phyloP scores from a whole-genome alignment of 192 early-diverging fungal genomes.

The Entomortierella lignicola region DNA sequence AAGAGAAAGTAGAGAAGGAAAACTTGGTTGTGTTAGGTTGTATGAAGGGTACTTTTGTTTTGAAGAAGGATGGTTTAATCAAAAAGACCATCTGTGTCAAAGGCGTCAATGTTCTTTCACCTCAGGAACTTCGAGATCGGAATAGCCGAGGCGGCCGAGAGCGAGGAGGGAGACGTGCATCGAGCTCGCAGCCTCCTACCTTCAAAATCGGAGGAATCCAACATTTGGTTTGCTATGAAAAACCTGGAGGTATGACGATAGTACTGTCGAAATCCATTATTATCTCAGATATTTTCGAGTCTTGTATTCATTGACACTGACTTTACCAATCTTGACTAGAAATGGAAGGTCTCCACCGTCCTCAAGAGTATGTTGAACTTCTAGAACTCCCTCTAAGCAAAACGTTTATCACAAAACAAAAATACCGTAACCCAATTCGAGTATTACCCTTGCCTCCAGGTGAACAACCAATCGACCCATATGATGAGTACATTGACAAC shows the following conservation, averaged over 20 bases:
- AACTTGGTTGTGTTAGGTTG: constrained; percentile 34
- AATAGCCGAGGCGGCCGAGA: neutral
- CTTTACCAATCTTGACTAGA: neutral
- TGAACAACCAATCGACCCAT: constrained; percentile 6
- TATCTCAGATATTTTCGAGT: no score
- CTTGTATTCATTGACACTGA: no score
- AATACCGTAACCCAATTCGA: constrained; percentile 11
- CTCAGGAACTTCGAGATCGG: neutral
- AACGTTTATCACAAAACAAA: constrained; percentile 30
- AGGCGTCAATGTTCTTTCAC: constrained; percentile 6
- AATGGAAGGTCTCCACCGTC: constrained; percentile 25
- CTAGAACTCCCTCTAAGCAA: constrained; percentile 28
- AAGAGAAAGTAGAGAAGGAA: constrained; percentile 34
- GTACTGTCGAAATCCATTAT: neutral
- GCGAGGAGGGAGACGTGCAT: neutral
- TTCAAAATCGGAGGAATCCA: constrained; percentile 7
- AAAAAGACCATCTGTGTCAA: constrained; percentile 56
- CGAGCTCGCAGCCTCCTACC: neutral
- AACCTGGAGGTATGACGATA: constrained; percentile 20
- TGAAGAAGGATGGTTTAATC: constrained; percentile 50
- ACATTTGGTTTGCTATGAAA: constrained; percentile 43
- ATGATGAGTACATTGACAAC: constrained; percentile 23
- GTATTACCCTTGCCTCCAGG: neutral
- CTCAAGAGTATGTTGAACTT: constrained; percentile 30
- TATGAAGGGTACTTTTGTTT: constrained; percentile 54